Conservation (phyloP, 257 asterid genomes). For the Haberlea rhodopensis region DNA sequence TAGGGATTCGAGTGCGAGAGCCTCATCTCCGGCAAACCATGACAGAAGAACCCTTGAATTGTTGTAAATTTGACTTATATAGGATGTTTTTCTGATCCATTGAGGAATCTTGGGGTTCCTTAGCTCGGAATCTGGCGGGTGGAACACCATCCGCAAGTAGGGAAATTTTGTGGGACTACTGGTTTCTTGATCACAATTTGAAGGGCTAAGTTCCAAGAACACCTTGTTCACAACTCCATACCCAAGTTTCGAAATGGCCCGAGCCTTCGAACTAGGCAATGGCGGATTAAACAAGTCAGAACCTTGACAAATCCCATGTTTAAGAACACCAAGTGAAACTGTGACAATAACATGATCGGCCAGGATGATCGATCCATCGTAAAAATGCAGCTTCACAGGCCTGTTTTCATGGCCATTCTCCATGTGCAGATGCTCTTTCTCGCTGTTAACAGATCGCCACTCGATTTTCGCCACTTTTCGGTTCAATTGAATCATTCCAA, state of each 20-base stretch:
- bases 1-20: conserved; percentile 61
- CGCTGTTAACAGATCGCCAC: conserved; percentile 40
- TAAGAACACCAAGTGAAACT: conserved; percentile 77
- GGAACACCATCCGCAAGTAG: conserved; percentile 63
- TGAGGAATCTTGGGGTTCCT: conserved; percentile 50
- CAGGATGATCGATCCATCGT: conserved; percentile 49
- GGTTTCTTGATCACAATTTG: conserved; percentile 20
- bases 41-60: conserved; percentile 49
- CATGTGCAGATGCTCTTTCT: neutral
- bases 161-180: conserved; percentile 36
- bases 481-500: conserved; percentile 58
- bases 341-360: conserved; percentile 84
- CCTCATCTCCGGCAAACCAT: conserved; percentile 89
- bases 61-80: conserved; percentile 51
- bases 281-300: conserved; percentile 56
- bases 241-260: conserved; percentile 73
- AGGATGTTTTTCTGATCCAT: conserved; percentile 74
- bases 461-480: conserved; percentile 51
- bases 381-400: conserved; percentile 69
- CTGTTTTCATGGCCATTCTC: conserved; percentile 21
- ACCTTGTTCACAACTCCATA: conserved; percentile 83
- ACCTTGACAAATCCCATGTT: conserved; percentile 47
- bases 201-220: conserved; percentile 43
- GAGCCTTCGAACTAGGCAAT: conserved; percentile 49
- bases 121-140: conserved; percentile 32